Percentiles rank a stretch among this genome's conserved stretches.
These are phyloP conservation scores for Serendipita indica DNA, from an alignment of 768 basidiomycete species.

Conservation along the genomic window DNA sequence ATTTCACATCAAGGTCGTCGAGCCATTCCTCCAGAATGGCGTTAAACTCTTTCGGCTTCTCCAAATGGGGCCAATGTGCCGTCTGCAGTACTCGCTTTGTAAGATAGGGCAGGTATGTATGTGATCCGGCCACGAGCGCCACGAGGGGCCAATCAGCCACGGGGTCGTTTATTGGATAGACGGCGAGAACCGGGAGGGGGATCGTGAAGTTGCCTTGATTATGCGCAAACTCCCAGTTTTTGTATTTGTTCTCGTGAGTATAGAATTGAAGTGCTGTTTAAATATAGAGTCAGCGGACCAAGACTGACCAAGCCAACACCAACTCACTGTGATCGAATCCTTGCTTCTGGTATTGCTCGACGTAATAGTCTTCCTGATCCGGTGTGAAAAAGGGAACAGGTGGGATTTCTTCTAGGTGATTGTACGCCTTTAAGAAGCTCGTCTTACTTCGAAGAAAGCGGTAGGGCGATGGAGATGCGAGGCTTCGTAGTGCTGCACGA, in stretches of 20 bases:
- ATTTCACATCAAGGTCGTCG: slow-evolving; percentile 11
- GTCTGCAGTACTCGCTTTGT: slow-evolving; percentile 31
- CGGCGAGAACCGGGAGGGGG: slow-evolving; percentile 27
- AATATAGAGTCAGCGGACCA: background rate
- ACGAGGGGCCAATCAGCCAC: slow-evolving; percentile 31
- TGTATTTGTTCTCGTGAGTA: slow-evolving; percentile 32
- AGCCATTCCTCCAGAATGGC: slow-evolving; percentile 39
- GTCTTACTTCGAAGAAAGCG: slow-evolving; percentile 35
- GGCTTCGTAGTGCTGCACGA: slow-evolving; percentile 39
- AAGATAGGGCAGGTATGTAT: slow-evolving; percentile 24
- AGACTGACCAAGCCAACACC: background rate
- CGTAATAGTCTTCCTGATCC: slow-evolving; percentile 56
- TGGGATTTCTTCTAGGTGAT: slow-evolving; percentile 31
- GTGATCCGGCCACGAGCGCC: slow-evolving; percentile 20
- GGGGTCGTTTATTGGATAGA: slow-evolving; percentile 31
- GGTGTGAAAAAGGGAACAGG: slow-evolving; percentile 43
- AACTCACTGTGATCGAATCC: slow-evolving; percentile 47
- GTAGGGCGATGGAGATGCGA: slow-evolving; percentile 40
- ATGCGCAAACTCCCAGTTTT: slow-evolving; percentile 25
- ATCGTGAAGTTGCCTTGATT: slow-evolving; percentile 32
- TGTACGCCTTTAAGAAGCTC: slow-evolving; percentile 33
- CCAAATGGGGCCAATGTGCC: slow-evolving; percentile 57
- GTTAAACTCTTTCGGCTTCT: slow-evolving; percentile 41
- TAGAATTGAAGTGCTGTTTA: slow-evolving; percentile 50
- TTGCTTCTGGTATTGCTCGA: slow-evolving; percentile 42